Evolutionary conservation across 371 early-diverging fungal genomes (phyloP).

Genomic region (Phascolomyces articulosus): DNA sequence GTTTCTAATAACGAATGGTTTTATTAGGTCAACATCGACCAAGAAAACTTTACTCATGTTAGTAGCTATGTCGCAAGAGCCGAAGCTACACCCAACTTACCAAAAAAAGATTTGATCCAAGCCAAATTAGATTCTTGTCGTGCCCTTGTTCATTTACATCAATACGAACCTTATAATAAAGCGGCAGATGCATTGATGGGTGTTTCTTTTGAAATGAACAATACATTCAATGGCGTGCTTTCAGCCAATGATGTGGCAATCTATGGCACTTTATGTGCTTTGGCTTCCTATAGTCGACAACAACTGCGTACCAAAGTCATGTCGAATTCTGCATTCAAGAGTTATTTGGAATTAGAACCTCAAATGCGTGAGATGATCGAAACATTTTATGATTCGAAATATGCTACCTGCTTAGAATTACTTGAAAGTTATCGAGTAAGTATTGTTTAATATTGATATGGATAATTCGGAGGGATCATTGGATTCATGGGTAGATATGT

Average conservation of each 20-base stretch:
- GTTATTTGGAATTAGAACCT: slow-evolving; percentile 82
- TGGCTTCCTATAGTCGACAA: slow-evolving; percentile 77
- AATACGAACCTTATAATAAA: slow-evolving; percentile 47
- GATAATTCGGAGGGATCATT: no score
- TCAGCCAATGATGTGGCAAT: slow-evolving; percentile 84
- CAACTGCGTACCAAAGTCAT: slow-evolving; percentile 72
- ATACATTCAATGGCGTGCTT: slow-evolving; percentile 55
- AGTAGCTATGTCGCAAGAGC: slow-evolving; percentile 76
- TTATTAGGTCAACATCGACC: slow-evolving; percentile 51
- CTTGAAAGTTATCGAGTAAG: slow-evolving; percentile 68
- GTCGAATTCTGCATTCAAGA: slow-evolving; percentile 75
- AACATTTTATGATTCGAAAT: slow-evolving; percentile 79
- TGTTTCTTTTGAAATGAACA: slow-evolving; percentile 61
- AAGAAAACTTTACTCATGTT: slow-evolving; percentile 71
- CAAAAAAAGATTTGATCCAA: slow-evolving; percentile 57
- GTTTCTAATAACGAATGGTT: no score
- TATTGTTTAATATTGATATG: neutral
- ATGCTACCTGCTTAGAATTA: slow-evolving; percentile 66
- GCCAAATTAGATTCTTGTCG: slow-evolving; percentile 72
- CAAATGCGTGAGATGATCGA: slow-evolving; percentile 71
- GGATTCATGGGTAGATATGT: neutral
- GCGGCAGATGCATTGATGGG: slow-evolving; percentile 72
- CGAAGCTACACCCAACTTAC: slow-evolving; percentile 67
- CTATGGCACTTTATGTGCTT: slow-evolving; percentile 80
- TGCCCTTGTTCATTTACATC: slow-evolving; percentile 63